Evolutionary conservation across 129 eudicot species (phyloP).

Genomic region (Silybum marianum): DNA sequence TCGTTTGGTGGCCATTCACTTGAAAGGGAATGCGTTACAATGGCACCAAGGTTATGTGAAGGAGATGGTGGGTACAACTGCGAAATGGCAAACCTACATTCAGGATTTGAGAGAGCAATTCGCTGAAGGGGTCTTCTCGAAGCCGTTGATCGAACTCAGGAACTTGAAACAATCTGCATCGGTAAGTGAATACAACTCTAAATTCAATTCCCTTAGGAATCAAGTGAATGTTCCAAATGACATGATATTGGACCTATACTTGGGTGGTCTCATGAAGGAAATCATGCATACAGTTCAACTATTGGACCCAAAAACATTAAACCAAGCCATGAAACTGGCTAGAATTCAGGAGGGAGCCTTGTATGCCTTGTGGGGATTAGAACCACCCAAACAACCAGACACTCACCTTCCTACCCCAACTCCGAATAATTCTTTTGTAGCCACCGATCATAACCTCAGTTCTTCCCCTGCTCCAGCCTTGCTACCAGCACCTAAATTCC

Average conservation of each 20-base stretch:
- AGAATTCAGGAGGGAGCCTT: background rate
- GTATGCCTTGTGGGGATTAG: background rate
- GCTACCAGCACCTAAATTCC: too few species aligned
- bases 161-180: background rate
- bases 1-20: background rate
- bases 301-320: background rate
- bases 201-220: background rate
- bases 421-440: too few species aligned
- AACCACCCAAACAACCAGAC: background rate
- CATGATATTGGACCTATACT: background rate
- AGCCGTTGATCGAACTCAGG: background rate
- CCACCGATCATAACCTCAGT: background rate
- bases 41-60: background rate
- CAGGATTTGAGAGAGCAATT: background rate
- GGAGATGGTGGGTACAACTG: background rate
- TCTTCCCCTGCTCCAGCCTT: too few species aligned
- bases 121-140: background rate
- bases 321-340: background rate
- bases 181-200: background rate
- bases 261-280: background rate
- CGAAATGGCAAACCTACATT: background rate
- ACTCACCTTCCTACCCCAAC: background rate
- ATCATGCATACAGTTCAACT: background rate
- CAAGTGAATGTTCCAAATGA: background rate
- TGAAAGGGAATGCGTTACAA: background rate